A percentile compares a stretch with the other conserved stretches of the same genome.
Conservation (phyloP, 2,329 filamentous ascomycete species). For the Rutstroemia sp. region DNA sequence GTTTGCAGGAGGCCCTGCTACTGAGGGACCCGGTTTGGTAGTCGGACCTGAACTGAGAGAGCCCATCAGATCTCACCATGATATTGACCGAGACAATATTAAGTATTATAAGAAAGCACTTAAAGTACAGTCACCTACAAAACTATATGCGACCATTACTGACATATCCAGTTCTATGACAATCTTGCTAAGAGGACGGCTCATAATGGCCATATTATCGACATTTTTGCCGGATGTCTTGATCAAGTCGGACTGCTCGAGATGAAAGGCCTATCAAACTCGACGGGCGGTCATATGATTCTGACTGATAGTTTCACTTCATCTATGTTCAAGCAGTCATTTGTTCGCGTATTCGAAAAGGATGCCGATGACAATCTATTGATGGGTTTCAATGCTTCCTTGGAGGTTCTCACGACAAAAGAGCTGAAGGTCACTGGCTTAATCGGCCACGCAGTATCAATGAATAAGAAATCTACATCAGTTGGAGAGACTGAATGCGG, state of each 20-base stretch:
- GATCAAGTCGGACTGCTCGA: constrained; percentile 95
- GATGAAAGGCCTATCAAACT: constrained; percentile 97
- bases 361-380: constrained; percentile 88
- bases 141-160: background rate
- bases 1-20: constrained; percentile 89
- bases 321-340: constrained; percentile 99
- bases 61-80: constrained; percentile 94
- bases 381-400: constrained; percentile 96
- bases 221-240: constrained; percentile 94
- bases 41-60: constrained; percentile 93
- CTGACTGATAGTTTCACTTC: constrained; percentile 97
- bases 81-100: constrained; percentile 97
- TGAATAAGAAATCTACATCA: constrained; percentile 96
- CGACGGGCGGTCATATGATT: constrained; percentile 96
- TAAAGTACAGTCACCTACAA: constrained; percentile 53
- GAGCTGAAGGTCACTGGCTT: constrained; percentile 96
- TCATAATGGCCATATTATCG: constrained; percentile 94
- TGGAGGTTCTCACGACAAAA: constrained; percentile 95
- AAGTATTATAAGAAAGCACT: constrained; percentile 99
- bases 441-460: constrained; percentile 90
- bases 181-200: constrained; percentile 86
- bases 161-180: constrained; percentile 72
- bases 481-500: constrained; percentile 97
- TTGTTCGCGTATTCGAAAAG: constrained; percentile 94
- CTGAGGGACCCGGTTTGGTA: constrained; percentile 93